A percentile compares a stretch with the other conserved stretches of the same genome.
Conservation (phyloP, 352 stramenopile genomes). For the Globisporangium echinulatum region DNA sequence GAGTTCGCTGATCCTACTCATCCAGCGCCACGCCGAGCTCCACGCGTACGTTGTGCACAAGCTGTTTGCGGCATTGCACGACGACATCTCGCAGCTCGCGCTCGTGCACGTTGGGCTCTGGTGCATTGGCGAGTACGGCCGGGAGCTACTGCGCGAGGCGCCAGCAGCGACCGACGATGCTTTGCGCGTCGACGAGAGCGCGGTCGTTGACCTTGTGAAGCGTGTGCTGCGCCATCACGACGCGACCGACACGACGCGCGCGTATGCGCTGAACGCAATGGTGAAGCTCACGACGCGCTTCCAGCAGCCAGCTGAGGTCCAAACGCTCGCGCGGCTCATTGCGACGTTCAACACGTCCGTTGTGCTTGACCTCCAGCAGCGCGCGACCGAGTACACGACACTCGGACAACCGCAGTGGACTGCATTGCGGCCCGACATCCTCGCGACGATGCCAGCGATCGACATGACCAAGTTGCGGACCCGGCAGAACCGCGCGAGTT, state of each 20-base stretch:
- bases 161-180: slow-evolving; percentile 46
- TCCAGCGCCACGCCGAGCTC: slow-evolving; percentile 87
- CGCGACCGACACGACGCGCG: slow-evolving; percentile 73
- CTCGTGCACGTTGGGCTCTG: slow-evolving; percentile 98
- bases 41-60: slow-evolving; percentile 96
- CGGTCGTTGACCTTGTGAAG: slow-evolving; percentile 63
- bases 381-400: slow-evolving; percentile 93
- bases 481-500: slow-evolving; percentile 46
- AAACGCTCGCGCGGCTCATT: slow-evolving; percentile 83
- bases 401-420: slow-evolving; percentile 79
- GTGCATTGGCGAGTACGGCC: slow-evolving; percentile 97
- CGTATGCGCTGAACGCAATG: slow-evolving; percentile 87
- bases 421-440: slow-evolving; percentile 76
- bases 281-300: slow-evolving; percentile 95
- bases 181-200: slow-evolving; percentile 43
- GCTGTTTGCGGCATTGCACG: slow-evolving; percentile 92
- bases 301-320: slow-evolving; percentile 49
- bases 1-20: slow-evolving; percentile 93
- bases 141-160: slow-evolving; percentile 75
- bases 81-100: slow-evolving; percentile 93
- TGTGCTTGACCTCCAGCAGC: slow-evolving; percentile 95
- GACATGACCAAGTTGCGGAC: slow-evolving; percentile 80
- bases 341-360: slow-evolving; percentile 89
- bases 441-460: slow-evolving; percentile 93
- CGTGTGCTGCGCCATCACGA: slow-evolving; percentile 82